Evolutionary conservation across 192 early-diverging fungal genomes (phyloP), one percentile per base, ranked within the genome.

Genomic region (Spizellomyces sp.): DNA sequence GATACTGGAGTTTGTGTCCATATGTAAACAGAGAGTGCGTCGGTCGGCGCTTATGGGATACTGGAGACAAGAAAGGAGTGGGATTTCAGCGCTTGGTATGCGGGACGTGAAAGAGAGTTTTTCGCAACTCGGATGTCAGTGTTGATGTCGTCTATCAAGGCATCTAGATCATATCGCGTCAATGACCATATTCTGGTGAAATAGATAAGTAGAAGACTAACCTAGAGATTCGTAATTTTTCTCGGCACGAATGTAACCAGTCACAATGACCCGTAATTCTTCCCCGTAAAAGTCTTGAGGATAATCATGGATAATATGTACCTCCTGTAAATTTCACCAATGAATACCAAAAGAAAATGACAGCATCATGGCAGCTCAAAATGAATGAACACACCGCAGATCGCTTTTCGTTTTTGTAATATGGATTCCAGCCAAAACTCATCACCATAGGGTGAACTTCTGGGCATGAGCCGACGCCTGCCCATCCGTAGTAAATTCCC

Each of bases 371-470:
- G 22, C 42, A 36, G 27, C 27, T 36, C 3, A 36, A 36, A 36
- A 36, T 36, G 3, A 36, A 41, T 5, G 21, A 45, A 79, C 86
- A 70, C 75, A 91, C 90, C 66, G 94, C 96, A 12, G 94, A 94
- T 55, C 91, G 87, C 80, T 95, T 94, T 77, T 98, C 92, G 79
- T 99, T 99, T 70, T 98, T 93, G 77, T 95, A 86, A 93, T 90
- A 98, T 12, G 98, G 98, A 80, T 99, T 99, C 98, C 98, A 99
- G 15, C 98, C 98, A 54, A 95, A 88, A 64, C 92, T 94, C 95
- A 98, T 96, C 44, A 98, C 96, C 96, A 99, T 98, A n/a, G 94
- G 93, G 55, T 88, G 87, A 7, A 98, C 89, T 1, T 73, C 67
- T 9, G 71, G 62, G 50, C 75, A 77, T 61, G 43, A 74, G 17